Base-by-base conservation (phyloP, 1,284 basidiomycete genomes). In the Mrakiaceae sp. region DNA sequence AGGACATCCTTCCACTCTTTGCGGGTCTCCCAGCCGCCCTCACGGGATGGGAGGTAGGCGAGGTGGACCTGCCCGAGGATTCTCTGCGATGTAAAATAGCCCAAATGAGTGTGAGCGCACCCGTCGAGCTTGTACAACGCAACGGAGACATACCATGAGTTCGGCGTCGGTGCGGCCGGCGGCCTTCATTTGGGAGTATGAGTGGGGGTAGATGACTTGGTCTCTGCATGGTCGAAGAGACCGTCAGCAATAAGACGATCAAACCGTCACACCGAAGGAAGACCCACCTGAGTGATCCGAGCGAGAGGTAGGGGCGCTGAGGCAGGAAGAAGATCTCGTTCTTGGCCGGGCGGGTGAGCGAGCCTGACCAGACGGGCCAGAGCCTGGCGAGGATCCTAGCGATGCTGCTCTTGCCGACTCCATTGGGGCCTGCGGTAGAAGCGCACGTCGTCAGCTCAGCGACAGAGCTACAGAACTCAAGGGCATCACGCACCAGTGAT, bases 361-460 rank as follows among this genome's bases (percentile, higher is more conserved):
- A 71, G 68, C 71, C 72, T 62, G 69, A 78, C 76, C 74, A 69
- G 75, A 84, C 72, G 73, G 83, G 70, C 94, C 94, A 98, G 3
- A 98, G 78, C 6, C 90, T 88, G 1, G 91, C 91, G 4, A 97
- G 78, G 7, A 98, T 88, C 8, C 94, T 82, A 0, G 93, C 92
- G 46, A 98, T 84, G 5, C 90, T 86, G 0, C 92, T 95, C 79
- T 98, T 98, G 0, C 95, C 95, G 1, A 95, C 90, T 0, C 90
- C 90, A 69, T 91, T 92, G 64, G 40, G 48, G 5, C 10, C 27
- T 27, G 27, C 27, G 27, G 27, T 27, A 27, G 27, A 27, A 27
- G 27, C 58, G 14, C 14, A 54, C 3, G 8, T 16, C 3, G 14
- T 27, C 8, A 54, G 52, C 8, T n/a, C 42, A 16, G 12, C n/a